These are phyloP conservation scores for Sarocladium kiliense DNA, from an alignment of 2,329 filamentous ascomycete species.

Conservation along the genomic window DNA sequence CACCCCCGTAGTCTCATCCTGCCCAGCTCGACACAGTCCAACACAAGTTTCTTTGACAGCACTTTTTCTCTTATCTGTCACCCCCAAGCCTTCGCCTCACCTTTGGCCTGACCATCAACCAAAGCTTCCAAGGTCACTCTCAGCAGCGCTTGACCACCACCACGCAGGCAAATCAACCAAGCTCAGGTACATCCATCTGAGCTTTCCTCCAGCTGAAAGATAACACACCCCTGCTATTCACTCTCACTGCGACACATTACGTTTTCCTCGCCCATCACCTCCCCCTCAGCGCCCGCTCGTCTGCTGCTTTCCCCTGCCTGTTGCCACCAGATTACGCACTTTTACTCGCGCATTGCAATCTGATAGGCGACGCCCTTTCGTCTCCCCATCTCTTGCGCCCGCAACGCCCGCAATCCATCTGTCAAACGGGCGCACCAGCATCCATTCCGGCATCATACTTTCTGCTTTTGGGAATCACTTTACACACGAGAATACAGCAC, in stretches of 20 bases:
- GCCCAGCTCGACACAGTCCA: conserved; percentile 2
- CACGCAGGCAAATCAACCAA: neutral
- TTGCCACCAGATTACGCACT: conserved; percentile 3
- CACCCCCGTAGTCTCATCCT: conserved; percentile 4
- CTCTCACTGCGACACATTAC: conserved; percentile 5
- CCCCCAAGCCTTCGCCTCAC: conserved; percentile 3
- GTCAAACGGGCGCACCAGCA: conserved; percentile 27
- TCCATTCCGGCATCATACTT: conserved; percentile 18
- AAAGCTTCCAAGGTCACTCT: neutral
- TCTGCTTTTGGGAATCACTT: conserved; percentile 12
- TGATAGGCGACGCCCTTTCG: conserved; percentile 21
- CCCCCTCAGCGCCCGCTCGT: conserved; percentile 1
- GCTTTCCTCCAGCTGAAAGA: conserved; percentile 1
- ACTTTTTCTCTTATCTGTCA: conserved; percentile 9
- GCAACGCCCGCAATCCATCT: conserved; percentile 28
- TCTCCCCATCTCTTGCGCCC: conserved; percentile 28
- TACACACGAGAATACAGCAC: conserved; percentile 14
- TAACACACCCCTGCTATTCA: neutral
- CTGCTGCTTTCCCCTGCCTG: conserved; percentile 2
- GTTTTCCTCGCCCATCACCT: neutral
- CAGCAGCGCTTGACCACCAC: neutral
- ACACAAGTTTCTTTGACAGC: conserved; percentile 10
- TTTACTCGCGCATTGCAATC: conserved; percentile 12
- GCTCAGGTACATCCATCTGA: neutral
- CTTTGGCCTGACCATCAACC: neutral